phyloP scores from a whole-genome alignment of 306 rosid species.

The peach (Prunus persica) region DNA sequence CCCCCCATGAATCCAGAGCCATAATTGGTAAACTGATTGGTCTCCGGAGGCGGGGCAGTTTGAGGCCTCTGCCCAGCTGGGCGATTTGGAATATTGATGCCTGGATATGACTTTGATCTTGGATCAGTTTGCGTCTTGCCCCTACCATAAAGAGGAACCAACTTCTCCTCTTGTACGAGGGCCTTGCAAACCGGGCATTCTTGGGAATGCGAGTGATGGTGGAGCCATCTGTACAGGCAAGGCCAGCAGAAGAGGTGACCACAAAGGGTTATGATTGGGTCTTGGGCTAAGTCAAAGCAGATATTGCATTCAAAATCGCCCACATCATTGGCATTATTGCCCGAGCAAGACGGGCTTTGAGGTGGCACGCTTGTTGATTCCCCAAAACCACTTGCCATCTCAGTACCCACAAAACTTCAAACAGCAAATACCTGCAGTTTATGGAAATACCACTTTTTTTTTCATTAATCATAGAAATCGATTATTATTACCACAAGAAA shows the following conservation, averaged over 20 bases:
- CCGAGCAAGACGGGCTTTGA: constrained; percentile 51
- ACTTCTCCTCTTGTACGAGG: constrained; percentile 61
- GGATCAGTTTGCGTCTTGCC: constrained; percentile 79
- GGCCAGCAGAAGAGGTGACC: constrained; percentile 98
- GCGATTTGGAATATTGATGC: constrained; percentile 71
- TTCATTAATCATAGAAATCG: not conserved
- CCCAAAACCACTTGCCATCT: constrained; percentile 65
- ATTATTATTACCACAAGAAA: not conserved
- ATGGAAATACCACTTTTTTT: not conserved
- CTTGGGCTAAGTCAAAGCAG: constrained; percentile 89
- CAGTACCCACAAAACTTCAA: constrained; percentile 13
- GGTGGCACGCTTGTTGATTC: constrained; percentile 53
- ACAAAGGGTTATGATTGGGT: constrained; percentile 82
- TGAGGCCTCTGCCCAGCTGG: constrained; percentile 83
- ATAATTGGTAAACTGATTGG: constrained; percentile 53
- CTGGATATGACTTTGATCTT: constrained; percentile 67
- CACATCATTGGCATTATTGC: constrained; percentile 47
- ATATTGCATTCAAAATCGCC: constrained; percentile 96
- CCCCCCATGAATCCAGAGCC: constrained; percentile 91
- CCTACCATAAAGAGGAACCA: constrained; percentile 94
- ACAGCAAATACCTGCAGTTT: constrained; percentile 11
- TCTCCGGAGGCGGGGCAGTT: constrained; percentile 54
- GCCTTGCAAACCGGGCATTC: constrained; percentile 98
- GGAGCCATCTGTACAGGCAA: constrained; percentile 85
- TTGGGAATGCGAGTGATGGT: constrained; percentile 83